phyloP scores from a whole-genome alignment of 2,329 filamentous ascomycete genomes.

The Claviceps sorghi region DNA sequence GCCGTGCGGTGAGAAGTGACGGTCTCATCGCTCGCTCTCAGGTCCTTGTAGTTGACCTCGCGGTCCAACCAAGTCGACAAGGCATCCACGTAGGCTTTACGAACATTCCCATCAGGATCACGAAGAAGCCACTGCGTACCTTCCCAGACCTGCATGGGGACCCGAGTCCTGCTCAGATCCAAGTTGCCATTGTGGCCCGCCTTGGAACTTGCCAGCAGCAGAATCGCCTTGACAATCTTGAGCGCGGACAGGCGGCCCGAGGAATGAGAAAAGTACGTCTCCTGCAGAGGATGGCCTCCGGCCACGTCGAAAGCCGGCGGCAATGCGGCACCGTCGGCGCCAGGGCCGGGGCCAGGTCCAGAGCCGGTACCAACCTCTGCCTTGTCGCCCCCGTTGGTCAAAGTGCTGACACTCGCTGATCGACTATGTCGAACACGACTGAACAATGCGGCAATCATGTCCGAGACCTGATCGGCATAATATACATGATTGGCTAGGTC shows the following conservation, averaged over 20 bases:
- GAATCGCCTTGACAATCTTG: conserved; percentile 65
- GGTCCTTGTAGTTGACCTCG: conserved; percentile 57
- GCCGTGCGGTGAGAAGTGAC: conserved; percentile 29
- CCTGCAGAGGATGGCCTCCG: conserved; percentile 30
- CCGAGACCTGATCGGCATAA: conserved; percentile 88
- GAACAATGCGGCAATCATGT: conserved; percentile 79
- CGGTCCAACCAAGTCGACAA: conserved; percentile 69
- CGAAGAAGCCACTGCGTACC: conserved; percentile 88
- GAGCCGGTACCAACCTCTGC: conserved; percentile 21
- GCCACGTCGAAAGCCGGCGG: conserved; percentile 23
- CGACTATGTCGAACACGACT: conserved; percentile 56
- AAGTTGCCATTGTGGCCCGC: conserved; percentile 43
- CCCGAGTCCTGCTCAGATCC: conserved; percentile 56
- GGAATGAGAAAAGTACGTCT: conserved; percentile 38
- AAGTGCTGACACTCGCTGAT: conserved; percentile 27
- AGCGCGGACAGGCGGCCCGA: conserved; percentile 52
- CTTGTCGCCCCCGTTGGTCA: conserved; percentile 25
- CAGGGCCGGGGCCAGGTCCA: background rate
- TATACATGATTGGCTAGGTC: conserved; percentile 88
- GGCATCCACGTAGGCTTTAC: conserved; percentile 74
- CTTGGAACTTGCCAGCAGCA: conserved; percentile 64
- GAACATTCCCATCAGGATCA: conserved; percentile 62
- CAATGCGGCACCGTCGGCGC: conserved; percentile 18
- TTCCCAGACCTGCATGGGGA: conserved; percentile 79
- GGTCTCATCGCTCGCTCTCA: conserved; percentile 44